These are phyloP conservation scores for Mycena pura DNA, from an alignment of 768 basidiomycete species.

Conservation along the genomic window DNA sequence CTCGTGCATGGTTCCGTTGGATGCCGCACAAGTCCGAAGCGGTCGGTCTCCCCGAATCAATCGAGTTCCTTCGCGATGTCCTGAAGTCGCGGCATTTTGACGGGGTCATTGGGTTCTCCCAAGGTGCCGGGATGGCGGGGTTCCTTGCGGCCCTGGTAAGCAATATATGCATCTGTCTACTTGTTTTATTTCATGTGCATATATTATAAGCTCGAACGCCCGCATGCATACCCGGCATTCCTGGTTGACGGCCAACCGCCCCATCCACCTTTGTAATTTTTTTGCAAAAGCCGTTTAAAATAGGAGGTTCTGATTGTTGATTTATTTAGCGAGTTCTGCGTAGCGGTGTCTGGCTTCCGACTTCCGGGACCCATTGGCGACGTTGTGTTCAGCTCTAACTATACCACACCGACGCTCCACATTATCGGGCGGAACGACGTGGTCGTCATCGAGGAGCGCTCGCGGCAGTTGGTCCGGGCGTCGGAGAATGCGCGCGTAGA, in stretches of 20 bases:
- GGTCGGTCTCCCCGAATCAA: slow-evolving; percentile 63
- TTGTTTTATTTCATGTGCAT: not conserved
- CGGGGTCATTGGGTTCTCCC: slow-evolving; percentile 48
- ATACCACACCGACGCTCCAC: slow-evolving; percentile 78
- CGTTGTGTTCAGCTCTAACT: slow-evolving; percentile 56
- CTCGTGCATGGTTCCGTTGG: slow-evolving; percentile 77
- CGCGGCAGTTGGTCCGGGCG: slow-evolving; percentile 58
- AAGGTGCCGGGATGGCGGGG: slow-evolving; percentile 81
- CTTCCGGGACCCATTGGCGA: slow-evolving; percentile 55
- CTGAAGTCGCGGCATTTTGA: slow-evolving; percentile 68
- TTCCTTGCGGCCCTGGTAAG: slow-evolving; percentile 73
- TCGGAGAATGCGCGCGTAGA: slow-evolving; percentile 70
- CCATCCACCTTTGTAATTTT: slow-evolving; percentile 73
- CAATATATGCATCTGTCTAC: slow-evolving; percentile 17
- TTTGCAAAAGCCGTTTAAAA: no score
- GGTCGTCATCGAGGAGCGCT: slow-evolving; percentile 74
- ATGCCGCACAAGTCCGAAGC: slow-evolving; percentile 59
- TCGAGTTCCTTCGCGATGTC: slow-evolving; percentile 60
- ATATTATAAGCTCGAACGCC: slow-evolving; percentile 55
- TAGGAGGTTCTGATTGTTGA: not conserved
- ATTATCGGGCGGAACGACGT: slow-evolving; percentile 80
- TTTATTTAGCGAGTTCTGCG: slow-evolving; percentile 65
- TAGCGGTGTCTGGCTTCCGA: slow-evolving; percentile 78
- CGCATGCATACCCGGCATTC: slow-evolving; percentile 61
- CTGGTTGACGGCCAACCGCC: slow-evolving; percentile 66